Evolutionary conservation across 139 green algal species (phyloP).

Genomic region (Chlamydomonas eustigma): DNA sequence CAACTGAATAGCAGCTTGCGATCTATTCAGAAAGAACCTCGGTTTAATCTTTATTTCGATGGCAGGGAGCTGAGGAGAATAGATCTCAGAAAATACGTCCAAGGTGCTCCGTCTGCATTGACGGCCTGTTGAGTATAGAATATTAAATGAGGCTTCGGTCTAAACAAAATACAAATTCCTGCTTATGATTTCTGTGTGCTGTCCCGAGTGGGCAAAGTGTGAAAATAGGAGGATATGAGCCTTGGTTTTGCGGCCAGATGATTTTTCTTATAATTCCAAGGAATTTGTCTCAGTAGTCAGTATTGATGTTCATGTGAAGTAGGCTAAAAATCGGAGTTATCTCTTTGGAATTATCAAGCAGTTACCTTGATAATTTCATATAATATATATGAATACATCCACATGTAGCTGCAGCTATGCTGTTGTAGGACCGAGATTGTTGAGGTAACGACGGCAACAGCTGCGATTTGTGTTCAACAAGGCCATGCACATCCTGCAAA

Average conservation of each 20-base stretch:
- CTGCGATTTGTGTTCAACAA: too few relatives aligned
- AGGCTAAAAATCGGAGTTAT: too few relatives aligned
- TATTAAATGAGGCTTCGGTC: background rate
- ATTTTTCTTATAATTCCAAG: too few relatives aligned
- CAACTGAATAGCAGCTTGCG: background rate
- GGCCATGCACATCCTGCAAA: too few relatives aligned
- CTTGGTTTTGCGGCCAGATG: background rate
- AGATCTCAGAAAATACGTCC: background rate
- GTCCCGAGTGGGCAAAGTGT: background rate
- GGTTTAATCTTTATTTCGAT: slow-evolving; percentile 3
- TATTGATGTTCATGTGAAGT: too few relatives aligned
- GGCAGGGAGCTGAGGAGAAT: background rate
- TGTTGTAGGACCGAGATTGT: too few relatives aligned
- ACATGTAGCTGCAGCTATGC: too few relatives aligned
- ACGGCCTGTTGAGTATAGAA: background rate
- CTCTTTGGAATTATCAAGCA: too few relatives aligned
- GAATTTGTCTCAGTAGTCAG: too few relatives aligned
- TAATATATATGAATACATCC: too few relatives aligned
- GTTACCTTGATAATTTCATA: too few relatives aligned
- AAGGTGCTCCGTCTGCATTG: background rate
- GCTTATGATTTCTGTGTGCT: background rate
- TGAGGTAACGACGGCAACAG: too few relatives aligned
- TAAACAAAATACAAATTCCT: background rate
- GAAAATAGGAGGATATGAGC: background rate
- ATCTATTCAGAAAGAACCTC: background rate